phyloP scores from a whole-genome alignment of 768 basidiomycete species.

The Xerocomus potaroensis region DNA sequence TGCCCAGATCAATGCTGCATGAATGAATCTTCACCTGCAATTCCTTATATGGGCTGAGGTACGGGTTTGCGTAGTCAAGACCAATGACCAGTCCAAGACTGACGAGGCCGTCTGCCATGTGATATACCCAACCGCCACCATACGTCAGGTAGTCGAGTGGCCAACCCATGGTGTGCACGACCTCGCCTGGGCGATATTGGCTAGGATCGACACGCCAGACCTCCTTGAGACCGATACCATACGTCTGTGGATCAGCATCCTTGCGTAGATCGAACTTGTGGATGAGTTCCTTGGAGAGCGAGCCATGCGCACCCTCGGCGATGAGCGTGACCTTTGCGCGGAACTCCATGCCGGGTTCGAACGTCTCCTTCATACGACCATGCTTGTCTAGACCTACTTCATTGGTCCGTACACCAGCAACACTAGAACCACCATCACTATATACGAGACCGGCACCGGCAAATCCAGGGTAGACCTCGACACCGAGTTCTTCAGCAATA shows the following conservation, averaged over 20 bases:
- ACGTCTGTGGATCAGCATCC: slow-evolving; percentile 79
- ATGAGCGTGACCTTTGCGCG: slow-evolving; percentile 87
- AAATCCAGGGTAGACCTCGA: slow-evolving; percentile 97
- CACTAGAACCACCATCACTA: slow-evolving; percentile 40
- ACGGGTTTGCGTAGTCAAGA: slow-evolving; percentile 93
- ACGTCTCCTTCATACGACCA: slow-evolving; percentile 74
- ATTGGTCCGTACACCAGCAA: slow-evolving; percentile 80
- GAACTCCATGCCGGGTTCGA: slow-evolving; percentile 97
- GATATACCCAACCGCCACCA: slow-evolving; percentile 93
- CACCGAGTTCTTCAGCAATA: slow-evolving; percentile 82
- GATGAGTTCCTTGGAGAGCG: slow-evolving; percentile 76
- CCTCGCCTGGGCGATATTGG: slow-evolving; percentile 60
- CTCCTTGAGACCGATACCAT: slow-evolving; percentile 94
- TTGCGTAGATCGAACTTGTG: slow-evolving; percentile 69
- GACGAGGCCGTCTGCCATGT: slow-evolving; percentile 90
- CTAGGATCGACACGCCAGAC: slow-evolving; percentile 83
- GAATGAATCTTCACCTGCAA: slow-evolving; percentile 71
- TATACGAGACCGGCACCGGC: slow-evolving; percentile 84
- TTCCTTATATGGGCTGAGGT: slow-evolving; percentile 86
- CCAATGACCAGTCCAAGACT: slow-evolving; percentile 90
- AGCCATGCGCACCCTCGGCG: slow-evolving; percentile 94
- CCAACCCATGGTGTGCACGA: slow-evolving; percentile 96
- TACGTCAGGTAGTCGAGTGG: slow-evolving; percentile 73
- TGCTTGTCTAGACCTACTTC: slow-evolving; percentile 88
- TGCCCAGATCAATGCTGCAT: background rate